Percentiles rank a stretch among this genome's conserved stretches.
These are phyloP conservation scores for Exophiala bonariae DNA, from an alignment of 2,329 filamentous ascomycete species.

Conservation along the genomic window DNA sequence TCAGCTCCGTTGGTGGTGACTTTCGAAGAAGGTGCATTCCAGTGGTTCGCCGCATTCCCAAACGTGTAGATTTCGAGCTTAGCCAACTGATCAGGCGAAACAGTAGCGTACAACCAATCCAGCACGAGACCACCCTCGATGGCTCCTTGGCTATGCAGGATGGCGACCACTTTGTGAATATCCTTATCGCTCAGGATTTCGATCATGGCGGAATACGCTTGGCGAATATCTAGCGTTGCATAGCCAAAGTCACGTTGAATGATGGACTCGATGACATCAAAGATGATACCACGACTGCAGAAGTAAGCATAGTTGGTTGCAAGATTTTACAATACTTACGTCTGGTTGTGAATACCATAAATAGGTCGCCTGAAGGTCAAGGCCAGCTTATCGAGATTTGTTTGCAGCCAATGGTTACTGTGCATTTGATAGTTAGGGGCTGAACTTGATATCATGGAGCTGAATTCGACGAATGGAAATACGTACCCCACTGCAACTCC, in stretches of 20 bases:
- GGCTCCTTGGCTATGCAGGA: slow-evolving; percentile 75
- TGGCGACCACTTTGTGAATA: slow-evolving; percentile 69
- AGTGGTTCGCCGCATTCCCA: slow-evolving; percentile 76
- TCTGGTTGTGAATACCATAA: slow-evolving; percentile 73
- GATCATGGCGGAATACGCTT: slow-evolving; percentile 63
- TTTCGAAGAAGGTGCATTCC: slow-evolving; percentile 65
- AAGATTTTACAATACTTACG: slow-evolving; percentile 51
- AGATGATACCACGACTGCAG: slow-evolving; percentile 60
- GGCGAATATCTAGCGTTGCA: slow-evolving; percentile 65
- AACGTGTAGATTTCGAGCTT: slow-evolving; percentile 77
- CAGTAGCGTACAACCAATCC: slow-evolving; percentile 74
- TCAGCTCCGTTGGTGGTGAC: slow-evolving; percentile 29
- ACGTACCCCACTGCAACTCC: slow-evolving; percentile 55
- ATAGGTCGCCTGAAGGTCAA: slow-evolving; percentile 71
- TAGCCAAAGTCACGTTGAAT: slow-evolving; percentile 74
- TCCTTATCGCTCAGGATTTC: slow-evolving; percentile 60
- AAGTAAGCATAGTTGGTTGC: no score
- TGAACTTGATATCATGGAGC: no score
- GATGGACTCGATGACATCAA: slow-evolving; percentile 75
- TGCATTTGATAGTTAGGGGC: no score
- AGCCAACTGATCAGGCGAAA: slow-evolving; percentile 63
- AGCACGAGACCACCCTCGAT: slow-evolving; percentile 72
- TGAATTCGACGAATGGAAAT: slow-evolving; percentile 34
- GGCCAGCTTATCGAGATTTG: slow-evolving; percentile 69
- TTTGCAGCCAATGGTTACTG: slow-evolving; percentile 65